Evolutionary conservation across 208 protist species (phyloP).

Genomic region (Naegleria lovaniensis): DNA sequence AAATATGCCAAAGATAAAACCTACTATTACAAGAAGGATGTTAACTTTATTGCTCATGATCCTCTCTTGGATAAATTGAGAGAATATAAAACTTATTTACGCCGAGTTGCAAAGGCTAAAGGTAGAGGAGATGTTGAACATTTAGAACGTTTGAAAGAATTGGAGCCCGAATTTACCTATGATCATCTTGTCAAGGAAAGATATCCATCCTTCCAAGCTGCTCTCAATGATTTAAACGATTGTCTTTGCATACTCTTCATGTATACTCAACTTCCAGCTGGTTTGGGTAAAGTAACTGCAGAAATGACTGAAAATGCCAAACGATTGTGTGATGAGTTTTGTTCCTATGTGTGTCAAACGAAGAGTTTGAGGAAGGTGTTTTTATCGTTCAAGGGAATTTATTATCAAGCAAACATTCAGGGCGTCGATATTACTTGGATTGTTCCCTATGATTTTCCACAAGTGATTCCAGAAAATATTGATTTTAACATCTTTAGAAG

Average conservation of each 20-base stretch:
- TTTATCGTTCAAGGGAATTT: slow-evolving; percentile 96
- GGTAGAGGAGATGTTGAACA: slow-evolving; percentile 34
- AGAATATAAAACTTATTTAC: slow-evolving; percentile 79
- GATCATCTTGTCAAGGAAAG: slow-evolving; percentile 89
- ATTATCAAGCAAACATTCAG: slow-evolving; percentile 92
- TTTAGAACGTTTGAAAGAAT: slow-evolving; percentile 61
- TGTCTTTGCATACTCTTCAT: slow-evolving; percentile 88
- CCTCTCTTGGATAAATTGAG: slow-evolving; percentile 90
- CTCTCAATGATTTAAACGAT: slow-evolving; percentile 91
- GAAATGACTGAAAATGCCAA: slow-evolving; percentile 64
- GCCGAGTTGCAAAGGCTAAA: slow-evolving; percentile 78
- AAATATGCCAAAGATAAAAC: slow-evolving; percentile 74
- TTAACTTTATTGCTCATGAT: slow-evolving; percentile 90
- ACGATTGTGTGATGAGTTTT: slow-evolving; percentile 63
- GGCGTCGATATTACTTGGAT: slow-evolving; percentile 92
- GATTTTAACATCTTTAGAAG: slow-evolving; percentile 88
- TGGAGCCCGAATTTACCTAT: slow-evolving; percentile 78
- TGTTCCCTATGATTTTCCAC: slow-evolving; percentile 90
- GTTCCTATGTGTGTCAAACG: slow-evolving; percentile 68
- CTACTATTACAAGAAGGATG: slow-evolving; percentile 96
- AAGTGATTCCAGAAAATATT: slow-evolving; percentile 82
- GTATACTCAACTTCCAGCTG: slow-evolving; percentile 77
- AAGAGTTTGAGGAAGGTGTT: slow-evolving; percentile 85
- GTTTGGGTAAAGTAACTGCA: slow-evolving; percentile 65
- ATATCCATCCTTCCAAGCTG: slow-evolving; percentile 95